Evolutionary conservation across 2,329 filamentous ascomycete genomes (phyloP).

Genomic region (Neofusicoccum kwambonambiense): DNA sequence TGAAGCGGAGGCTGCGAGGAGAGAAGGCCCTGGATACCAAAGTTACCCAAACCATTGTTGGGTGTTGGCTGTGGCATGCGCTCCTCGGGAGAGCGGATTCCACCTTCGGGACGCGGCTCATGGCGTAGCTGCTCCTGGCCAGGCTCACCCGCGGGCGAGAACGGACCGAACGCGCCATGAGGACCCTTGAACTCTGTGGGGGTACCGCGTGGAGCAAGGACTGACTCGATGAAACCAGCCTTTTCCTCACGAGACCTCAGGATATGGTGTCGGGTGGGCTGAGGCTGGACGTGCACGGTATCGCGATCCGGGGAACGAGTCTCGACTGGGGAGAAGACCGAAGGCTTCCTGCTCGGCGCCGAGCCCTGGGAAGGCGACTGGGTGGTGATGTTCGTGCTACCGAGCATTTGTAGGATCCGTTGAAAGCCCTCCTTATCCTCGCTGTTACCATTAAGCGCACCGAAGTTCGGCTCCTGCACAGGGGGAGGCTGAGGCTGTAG

Average conservation of each 20-base stretch:
- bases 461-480: constrained; percentile 24
- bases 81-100: constrained; percentile 10
- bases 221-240: constrained; percentile 33
- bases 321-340: constrained; percentile 3
- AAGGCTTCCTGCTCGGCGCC: constrained; percentile 1
- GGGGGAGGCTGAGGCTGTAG: constrained; percentile 10
- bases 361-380: constrained; percentile 18
- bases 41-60: constrained; percentile 7
- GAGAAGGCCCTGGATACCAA: constrained; percentile 12
- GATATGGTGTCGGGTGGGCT: constrained; percentile 23
- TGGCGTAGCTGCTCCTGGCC: constrained; percentile 31
- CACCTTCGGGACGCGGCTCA: not conserved
- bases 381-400: constrained; percentile 42
- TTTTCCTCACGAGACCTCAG: constrained; percentile 36
- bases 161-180: constrained; percentile 33
- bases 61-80: not conserved
- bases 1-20: not conserved
- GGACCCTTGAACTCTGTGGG: constrained; percentile 30
- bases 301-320: constrained; percentile 13
- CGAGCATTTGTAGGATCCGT: constrained; percentile 77
- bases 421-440: constrained; percentile 85
- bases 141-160: constrained; percentile 33
- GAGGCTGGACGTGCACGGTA: constrained; percentile 14
- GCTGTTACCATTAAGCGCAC: constrained; percentile 45
- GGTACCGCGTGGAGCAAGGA: constrained; percentile 32